A percentile compares a stretch with the other conserved stretches of the same genome.
These are phyloP conservation scores for Xerocomellus intermedius DNA, from an alignment of 768 basidiomycete species.

Conservation along the genomic window DNA sequence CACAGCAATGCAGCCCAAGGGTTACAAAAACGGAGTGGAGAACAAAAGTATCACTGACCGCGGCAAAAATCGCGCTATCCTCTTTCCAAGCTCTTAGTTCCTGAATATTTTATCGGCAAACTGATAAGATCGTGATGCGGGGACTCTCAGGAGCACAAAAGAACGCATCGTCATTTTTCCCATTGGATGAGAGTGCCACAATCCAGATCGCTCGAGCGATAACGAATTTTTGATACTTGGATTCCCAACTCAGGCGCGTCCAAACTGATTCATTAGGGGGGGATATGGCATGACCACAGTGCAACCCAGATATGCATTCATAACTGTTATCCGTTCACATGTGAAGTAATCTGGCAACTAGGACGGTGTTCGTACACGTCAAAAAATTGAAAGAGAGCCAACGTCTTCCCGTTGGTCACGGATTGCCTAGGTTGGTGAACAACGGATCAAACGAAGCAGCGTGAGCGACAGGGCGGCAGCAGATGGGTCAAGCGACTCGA, in stretches of 20 bases:
- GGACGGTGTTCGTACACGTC: neutral
- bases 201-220: neutral
- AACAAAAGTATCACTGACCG: neutral
- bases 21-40: neutral
- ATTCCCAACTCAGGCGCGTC: neutral
- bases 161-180: slow-evolving; percentile 10
- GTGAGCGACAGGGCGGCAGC: neutral
- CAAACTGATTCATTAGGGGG: neutral
- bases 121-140: neutral
- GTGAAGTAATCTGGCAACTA: neutral
- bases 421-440: neutral
- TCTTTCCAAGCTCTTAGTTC: neutral
- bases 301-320: neutral
- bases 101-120: neutral
- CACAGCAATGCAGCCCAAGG: neutral
- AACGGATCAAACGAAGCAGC: neutral
- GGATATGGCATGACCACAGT: neutral
- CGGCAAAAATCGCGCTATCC: neutral
- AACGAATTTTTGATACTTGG: neutral
- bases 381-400: neutral
- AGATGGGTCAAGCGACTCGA: neutral
- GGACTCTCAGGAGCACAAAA: neutral
- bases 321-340: neutral
- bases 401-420: neutral
- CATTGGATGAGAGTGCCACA: slow-evolving; percentile 8